A percentile compares a stretch with the other conserved stretches of the same genome.
phyloP scores from a whole-genome alignment of 164 flowering plant genomes.

The Vitis vinifera region DNA sequence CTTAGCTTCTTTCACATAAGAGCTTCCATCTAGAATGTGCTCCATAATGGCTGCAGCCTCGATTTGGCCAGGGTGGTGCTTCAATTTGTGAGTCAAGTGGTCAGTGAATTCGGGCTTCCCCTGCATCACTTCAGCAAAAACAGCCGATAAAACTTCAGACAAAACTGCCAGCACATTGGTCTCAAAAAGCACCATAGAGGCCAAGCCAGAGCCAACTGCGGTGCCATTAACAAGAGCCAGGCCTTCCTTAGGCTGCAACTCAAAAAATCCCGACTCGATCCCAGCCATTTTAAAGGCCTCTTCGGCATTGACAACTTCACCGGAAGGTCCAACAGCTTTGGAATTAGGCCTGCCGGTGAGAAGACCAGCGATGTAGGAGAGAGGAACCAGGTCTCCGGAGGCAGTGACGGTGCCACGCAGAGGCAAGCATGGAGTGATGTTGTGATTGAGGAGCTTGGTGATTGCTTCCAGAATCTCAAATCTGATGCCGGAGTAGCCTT shows the following conservation, averaged over 20 bases:
- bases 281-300: conserved; percentile 7
- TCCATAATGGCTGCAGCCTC: conserved; percentile 19
- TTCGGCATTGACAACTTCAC: neutral
- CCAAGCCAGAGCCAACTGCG: conserved; percentile 10
- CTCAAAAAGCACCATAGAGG: conserved; percentile 9
- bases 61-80: conserved; percentile 14
- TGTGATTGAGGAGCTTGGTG: conserved; percentile 3
- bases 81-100: conserved; percentile 10
- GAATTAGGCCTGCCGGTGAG: conserved; percentile 11
- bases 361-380: conserved; percentile 12
- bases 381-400: conserved; percentile 10
- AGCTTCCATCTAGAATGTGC: conserved; percentile 11
- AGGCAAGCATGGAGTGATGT: conserved; percentile 12
- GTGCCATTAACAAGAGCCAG: conserved; percentile 12
- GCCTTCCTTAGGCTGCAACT: conserved; percentile 14
- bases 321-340: conserved; percentile 1
- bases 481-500: conserved; percentile 12
- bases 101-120: conserved; percentile 17
- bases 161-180: conserved; percentile 8
- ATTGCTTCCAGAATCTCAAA: conserved; percentile 14
- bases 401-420: conserved; percentile 13
- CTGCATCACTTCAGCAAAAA: conserved; percentile 14
- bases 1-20: conserved; percentile 11
- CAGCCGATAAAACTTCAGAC: conserved; percentile 3
- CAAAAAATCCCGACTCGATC: conserved; percentile 1